These are phyloP conservation scores for Verticillium isaacii DNA, from an alignment of 2,329 filamentous ascomycete genomes.

Conservation along the genomic window DNA sequence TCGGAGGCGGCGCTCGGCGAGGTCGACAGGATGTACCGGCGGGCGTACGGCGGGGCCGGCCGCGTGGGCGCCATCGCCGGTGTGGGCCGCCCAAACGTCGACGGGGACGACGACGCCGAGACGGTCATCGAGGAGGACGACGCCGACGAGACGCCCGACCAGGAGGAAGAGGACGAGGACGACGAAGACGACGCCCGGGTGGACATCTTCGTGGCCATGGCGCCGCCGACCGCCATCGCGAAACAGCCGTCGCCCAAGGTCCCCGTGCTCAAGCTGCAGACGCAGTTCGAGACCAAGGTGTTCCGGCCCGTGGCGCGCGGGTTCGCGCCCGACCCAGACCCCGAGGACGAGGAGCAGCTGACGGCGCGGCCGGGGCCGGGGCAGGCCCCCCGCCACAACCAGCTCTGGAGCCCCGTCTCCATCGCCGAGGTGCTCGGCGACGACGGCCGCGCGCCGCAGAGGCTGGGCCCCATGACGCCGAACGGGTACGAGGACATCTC, in stretches of 20 bases:
- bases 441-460: conserved; percentile 13
- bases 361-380: conserved; percentile 29
- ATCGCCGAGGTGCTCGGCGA: conserved; percentile 40
- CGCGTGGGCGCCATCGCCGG: conserved; percentile 40
- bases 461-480: conserved; percentile 48
- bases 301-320: neutral
- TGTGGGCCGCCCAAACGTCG: conserved; percentile 19
- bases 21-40: conserved; percentile 51
- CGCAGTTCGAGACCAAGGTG: conserved; percentile 28
- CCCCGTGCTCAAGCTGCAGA: conserved; percentile 36
- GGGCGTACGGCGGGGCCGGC: conserved; percentile 48
- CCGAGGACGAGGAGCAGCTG: conserved; percentile 27
- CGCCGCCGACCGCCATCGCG: conserved; percentile 5
- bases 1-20: conserved; percentile 44
- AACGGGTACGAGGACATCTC: conserved; percentile 59
- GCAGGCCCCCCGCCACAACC: conserved; percentile 12
- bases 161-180: conserved; percentile 1
- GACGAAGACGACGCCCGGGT: conserved; percentile 5
- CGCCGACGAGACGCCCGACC: conserved; percentile 2
- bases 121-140: neutral
- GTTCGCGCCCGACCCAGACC: neutral
- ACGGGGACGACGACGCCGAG: conserved; percentile 6
- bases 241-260: conserved; percentile 14
- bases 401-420: conserved; percentile 26
- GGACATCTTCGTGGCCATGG: conserved; percentile 5